Base-by-base conservation (phyloP, 2,329 filamentous ascomycete genomes). In the Plectosphaerella plurivora region DNA sequence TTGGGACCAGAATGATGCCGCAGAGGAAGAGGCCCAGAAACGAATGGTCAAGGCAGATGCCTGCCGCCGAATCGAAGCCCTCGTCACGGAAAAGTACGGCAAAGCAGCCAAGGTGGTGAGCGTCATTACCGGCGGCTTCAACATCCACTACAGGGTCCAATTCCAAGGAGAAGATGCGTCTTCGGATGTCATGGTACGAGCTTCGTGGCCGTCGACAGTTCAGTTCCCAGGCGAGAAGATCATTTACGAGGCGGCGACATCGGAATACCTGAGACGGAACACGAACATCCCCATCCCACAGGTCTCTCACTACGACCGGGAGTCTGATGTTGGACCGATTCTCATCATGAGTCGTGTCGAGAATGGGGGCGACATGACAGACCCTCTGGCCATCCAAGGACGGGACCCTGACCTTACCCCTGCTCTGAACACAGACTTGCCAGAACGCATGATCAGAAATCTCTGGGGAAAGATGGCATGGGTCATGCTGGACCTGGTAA, bases 81-180 rank as follows among this genome's bases (percentile, higher is more conserved):
- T 41, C 37, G 16, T 41, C 4, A 7, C 37, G 7, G 16, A 14
- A 8, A 18, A 41, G 15, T 18, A 4, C 16, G 37, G 37, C 16
- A 15, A 14, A 41, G 5, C 37, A 18, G 37, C 37, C 14, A 41
- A 14, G 37, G 3, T 41, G 14, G 37, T 41, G 11, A 41, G 37
- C 11, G 14, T 41, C 37, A 58, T 63, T 18, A 16, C 10, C 6
- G 65, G 66, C 4, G 64, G 61, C 3, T 67, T 65, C 39, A 67
- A 68, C 45, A 44, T 63, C 10, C 45, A 64, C 42, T 68, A 62
- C 49, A 41, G 14, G 14, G 5, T 41, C 10, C 64, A 63, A 12
- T 55, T 68, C 5, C 61, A 68, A 46, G 69, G 64, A 45, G 56
- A 62, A 35, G 64, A 68, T 52, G 64, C 62, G 47, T 61, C 64